Conservation (phyloP, 2,329 filamentous ascomycete species). For the Chaetothyriales sp. region DNA sequence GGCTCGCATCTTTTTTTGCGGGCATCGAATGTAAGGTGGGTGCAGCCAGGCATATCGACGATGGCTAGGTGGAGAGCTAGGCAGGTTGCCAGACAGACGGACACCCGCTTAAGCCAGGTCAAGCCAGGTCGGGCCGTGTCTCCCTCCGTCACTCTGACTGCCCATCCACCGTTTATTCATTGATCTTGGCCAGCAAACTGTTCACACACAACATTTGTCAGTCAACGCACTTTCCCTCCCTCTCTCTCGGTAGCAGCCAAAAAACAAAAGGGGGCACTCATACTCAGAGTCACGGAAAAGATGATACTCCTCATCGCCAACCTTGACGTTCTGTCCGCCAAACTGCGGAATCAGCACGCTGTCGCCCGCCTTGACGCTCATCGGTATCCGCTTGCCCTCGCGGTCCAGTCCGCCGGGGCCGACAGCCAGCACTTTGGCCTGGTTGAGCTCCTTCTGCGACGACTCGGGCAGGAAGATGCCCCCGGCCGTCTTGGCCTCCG, state of each 20-base stretch:
- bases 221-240: not conserved
- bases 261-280: constrained; percentile 33
- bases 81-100: not conserved
- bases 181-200: constrained; percentile 97
- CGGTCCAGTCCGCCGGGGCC: constrained; percentile 78
- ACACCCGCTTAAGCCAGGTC: not conserved
- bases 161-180: constrained; percentile 51
- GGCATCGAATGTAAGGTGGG: not conserved
- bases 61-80: not conserved
- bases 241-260: not conserved
- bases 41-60: too few relatives aligned
- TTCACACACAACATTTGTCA: not conserved
- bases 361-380: constrained; percentile 73
- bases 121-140: not conserved
- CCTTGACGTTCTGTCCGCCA: constrained; percentile 88
- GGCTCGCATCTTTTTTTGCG: not conserved
- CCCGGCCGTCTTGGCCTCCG: constrained; percentile 87
- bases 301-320: constrained; percentile 90
- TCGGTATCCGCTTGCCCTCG: constrained; percentile 74
- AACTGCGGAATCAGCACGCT: constrained; percentile 92
- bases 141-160: not conserved
- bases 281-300: constrained; percentile 98
- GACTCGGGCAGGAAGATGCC: constrained; percentile 98
- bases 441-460: constrained; percentile 94
- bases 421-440: constrained; percentile 90